These are phyloP conservation scores for Melanogaster broomeanus DNA, from an alignment of 768 basidiomycete species.

Conservation along the genomic window DNA sequence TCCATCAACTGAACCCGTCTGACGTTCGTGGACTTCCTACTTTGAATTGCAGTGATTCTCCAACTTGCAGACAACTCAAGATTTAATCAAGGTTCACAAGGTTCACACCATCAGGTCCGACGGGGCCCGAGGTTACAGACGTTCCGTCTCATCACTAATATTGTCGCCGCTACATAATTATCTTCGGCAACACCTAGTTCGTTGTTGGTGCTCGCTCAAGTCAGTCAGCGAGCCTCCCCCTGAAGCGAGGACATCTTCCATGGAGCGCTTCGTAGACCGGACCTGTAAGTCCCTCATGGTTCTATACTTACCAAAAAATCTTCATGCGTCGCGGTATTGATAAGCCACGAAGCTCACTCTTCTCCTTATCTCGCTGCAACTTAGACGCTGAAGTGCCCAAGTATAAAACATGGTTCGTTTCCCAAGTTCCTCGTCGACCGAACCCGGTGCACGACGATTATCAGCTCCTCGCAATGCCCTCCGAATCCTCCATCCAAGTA, in stretches of 20 bases:
- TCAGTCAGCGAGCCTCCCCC: background rate
- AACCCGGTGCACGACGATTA: slow-evolving; percentile 21
- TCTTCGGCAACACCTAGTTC: background rate
- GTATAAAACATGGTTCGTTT: slow-evolving; percentile 20
- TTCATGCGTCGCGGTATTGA: background rate
- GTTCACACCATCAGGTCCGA: background rate
- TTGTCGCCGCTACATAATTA: background rate
- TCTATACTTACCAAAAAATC: background rate
- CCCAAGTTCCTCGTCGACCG: slow-evolving; percentile 6
- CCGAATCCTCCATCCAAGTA: slow-evolving; percentile 2
- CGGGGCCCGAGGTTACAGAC: background rate
- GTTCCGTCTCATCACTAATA: background rate
- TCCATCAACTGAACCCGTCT: too few relatives aligned
- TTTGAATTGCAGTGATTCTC: background rate
- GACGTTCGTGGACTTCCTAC: background rate
- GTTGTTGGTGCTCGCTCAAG: background rate
- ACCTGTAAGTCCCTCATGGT: slow-evolving; percentile 8
- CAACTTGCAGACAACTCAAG: background rate
- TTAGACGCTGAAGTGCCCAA: slow-evolving; percentile 7
- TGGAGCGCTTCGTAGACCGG: slow-evolving; percentile 8
- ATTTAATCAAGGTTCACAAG: too few relatives aligned
- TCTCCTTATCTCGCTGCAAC: background rate
- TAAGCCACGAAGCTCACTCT: background rate
- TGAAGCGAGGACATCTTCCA: background rate
- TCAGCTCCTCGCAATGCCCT: slow-evolving; percentile 15